These are phyloP conservation scores for Penicillium sp. DNA, from an alignment of 2,329 filamentous ascomycete genomes.

Conservation along the genomic window DNA sequence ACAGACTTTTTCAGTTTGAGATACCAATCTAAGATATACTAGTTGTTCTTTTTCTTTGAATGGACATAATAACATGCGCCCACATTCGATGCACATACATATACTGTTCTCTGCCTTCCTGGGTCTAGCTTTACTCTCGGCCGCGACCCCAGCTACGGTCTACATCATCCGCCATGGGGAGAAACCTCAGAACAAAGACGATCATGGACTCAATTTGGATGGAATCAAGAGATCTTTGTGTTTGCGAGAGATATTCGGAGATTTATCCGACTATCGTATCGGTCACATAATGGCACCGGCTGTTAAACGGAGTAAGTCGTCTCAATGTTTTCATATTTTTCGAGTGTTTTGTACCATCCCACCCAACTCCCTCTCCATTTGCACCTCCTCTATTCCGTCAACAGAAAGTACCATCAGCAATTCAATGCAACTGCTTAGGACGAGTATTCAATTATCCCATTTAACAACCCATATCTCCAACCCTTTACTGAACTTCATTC, in stretches of 20 bases:
- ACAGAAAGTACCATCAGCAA: too few relatives aligned
- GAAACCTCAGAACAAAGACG: slow-evolving; percentile 19
- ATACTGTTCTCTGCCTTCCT: not conserved
- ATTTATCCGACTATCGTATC: slow-evolving; percentile 21
- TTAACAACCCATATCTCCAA: too few relatives aligned
- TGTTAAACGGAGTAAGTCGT: slow-evolving; percentile 18
- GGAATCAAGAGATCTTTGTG: slow-evolving; percentile 25
- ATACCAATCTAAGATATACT: too few relatives aligned
- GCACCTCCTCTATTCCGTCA: too few relatives aligned
- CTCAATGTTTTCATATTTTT: not conserved
- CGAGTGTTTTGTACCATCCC: too few relatives aligned
- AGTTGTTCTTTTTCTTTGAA: too few relatives aligned
- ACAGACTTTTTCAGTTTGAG: too few relatives aligned
- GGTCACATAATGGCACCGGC: slow-evolving; percentile 25
- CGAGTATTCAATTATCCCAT: too few relatives aligned
- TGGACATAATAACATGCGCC: too few relatives aligned
- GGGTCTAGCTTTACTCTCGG: not conserved
- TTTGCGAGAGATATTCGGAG: slow-evolving; percentile 23
- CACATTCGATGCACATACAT: not conserved
- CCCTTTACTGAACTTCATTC: too few relatives aligned
- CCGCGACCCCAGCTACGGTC: slow-evolving; percentile 15
- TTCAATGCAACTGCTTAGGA: too few relatives aligned
- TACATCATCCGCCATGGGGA: slow-evolving; percentile 30
- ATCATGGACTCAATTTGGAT: slow-evolving; percentile 21
- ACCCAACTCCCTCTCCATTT: too few relatives aligned